phyloP scores from a whole-genome alignment of 257 asterid species.

The Solanum pimpinellifolium region DNA sequence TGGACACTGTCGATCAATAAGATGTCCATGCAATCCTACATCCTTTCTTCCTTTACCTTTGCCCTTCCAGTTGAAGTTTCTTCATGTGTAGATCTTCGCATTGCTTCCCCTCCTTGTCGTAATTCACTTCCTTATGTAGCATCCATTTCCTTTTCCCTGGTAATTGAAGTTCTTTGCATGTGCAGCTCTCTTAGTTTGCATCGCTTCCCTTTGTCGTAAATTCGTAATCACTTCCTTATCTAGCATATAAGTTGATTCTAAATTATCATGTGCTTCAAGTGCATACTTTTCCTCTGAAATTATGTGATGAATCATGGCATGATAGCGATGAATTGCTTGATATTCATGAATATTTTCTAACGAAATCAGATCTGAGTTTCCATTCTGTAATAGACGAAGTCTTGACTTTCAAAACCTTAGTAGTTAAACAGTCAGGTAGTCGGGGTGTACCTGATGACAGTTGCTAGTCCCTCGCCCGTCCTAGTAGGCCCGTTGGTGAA shows the following conservation, averaged over 20 bases:
- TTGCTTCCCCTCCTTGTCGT: neutral
- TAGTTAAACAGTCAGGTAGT: neutral
- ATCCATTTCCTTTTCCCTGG: neutral
- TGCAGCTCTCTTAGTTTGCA: neutral
- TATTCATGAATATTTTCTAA: neutral
- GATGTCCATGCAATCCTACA: neutral
- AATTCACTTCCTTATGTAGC: neutral
- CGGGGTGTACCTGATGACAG: neutral
- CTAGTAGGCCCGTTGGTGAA: neutral
- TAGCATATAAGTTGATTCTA: neutral
- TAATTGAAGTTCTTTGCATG: neutral
- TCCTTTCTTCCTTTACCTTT: neutral
- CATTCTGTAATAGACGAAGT: neutral
- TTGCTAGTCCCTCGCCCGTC: neutral
- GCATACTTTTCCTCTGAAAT: neutral
- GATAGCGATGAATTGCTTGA: neutral
- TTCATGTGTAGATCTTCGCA: neutral
- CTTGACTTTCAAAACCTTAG: neutral
- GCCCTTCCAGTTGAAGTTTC: neutral
- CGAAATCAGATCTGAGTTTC: neutral
- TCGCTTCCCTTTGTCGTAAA: neutral
- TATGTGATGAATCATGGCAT: neutral
- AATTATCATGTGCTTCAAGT: neutral
- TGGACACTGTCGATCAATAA: neutral
- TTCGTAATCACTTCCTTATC: neutral